These are phyloP conservation scores for Panaeolus cyanescens DNA, from an alignment of 768 basidiomycete genomes.

Conservation along the genomic window DNA sequence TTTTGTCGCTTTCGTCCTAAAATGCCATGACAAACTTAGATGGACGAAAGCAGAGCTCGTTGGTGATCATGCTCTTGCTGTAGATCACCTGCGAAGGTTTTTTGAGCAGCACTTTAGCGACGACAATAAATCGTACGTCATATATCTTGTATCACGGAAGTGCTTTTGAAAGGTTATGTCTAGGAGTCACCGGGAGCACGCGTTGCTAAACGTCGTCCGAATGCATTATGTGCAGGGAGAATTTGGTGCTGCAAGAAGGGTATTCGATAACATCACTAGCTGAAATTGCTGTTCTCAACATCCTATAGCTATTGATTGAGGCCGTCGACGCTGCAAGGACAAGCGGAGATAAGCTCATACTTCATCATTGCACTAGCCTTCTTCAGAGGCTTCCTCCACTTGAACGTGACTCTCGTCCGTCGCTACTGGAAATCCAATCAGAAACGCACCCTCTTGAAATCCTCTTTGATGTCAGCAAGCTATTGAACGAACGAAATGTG, in stretches of 20 bases:
- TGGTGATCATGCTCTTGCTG: conserved; percentile 70
- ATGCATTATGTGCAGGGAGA: conserved; percentile 78
- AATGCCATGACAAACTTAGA: conserved; percentile 33
- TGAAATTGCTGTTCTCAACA: neutral
- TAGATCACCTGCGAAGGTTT: conserved; percentile 73
- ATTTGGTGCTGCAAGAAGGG: conserved; percentile 68
- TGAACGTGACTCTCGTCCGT: conserved; percentile 43
- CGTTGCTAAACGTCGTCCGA: conserved; percentile 73
- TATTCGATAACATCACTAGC: conserved; percentile 20
- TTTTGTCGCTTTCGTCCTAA: neutral
- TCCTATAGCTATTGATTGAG: conserved; percentile 64
- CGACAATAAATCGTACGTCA: conserved; percentile 73
- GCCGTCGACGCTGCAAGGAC: conserved; percentile 79
- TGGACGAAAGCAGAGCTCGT: conserved; percentile 63
- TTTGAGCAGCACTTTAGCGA: conserved; percentile 88
- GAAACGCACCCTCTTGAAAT: conserved; percentile 77
- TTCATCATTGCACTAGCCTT: conserved; percentile 83
- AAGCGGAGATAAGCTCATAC: conserved; percentile 65
- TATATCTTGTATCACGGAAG: neutral
- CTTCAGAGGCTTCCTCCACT: conserved; percentile 64
- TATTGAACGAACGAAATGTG: conserved; percentile 69
- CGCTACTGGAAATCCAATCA: conserved; percentile 73
- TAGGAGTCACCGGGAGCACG: conserved; percentile 80
- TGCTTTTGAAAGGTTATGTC: conserved; percentile 5
- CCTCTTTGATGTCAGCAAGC: conserved; percentile 74